Evolutionary conservation across 352 stramenopile genomes (phyloP), one percentile per base, ranked within the genome.

Genomic region (Thraustochytrium sp.): DNA sequence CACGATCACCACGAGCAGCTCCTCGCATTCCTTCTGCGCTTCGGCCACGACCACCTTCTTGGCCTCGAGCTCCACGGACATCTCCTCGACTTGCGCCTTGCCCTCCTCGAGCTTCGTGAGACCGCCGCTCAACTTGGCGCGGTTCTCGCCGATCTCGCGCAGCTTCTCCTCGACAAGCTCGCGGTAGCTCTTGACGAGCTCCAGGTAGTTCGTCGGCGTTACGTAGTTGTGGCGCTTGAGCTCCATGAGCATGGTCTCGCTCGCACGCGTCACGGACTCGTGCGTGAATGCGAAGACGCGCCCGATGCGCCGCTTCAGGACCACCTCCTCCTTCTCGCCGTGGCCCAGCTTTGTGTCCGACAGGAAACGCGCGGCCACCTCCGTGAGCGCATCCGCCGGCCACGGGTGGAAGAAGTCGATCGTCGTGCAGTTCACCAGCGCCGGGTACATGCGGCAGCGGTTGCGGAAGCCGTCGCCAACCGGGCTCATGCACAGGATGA

Each of bases 361-460:
- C n/a, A 98, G 80, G 84, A 98, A 98, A 68, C 94, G 95, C 75
- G 95, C 88, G 3, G 94, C 94, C 2, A 98, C 94, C 49, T 95
- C 96, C 18, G 92, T 91, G 21, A 98, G 86, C 26, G 94, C 94
- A 72, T 98, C 93, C 55, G 94, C 91, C 0, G 94, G 94, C 94
- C 94, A 98, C 5, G 94, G 89, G 61, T 97, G 96, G 85, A 98
- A 97, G 94, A 93, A 98, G 82, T 98, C 94, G 56, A 98, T 98
- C 1, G 97, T 92, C 1, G 91, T 96, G 18, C 91, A 92, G 16
- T 92, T 96, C 5, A 98, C 92, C 0, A 98, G 87, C 0, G 93
- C 94, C 0, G 94, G 94, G 77, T 98, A 98, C 72, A 97, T 97
- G 34, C 94, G 90, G 65, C 94, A 98, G 0, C 94, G 88, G 0